These are phyloP conservation scores for Fragaria nilgerrensis DNA, from an alignment of 306 rosid species.

Conservation along the genomic window DNA sequence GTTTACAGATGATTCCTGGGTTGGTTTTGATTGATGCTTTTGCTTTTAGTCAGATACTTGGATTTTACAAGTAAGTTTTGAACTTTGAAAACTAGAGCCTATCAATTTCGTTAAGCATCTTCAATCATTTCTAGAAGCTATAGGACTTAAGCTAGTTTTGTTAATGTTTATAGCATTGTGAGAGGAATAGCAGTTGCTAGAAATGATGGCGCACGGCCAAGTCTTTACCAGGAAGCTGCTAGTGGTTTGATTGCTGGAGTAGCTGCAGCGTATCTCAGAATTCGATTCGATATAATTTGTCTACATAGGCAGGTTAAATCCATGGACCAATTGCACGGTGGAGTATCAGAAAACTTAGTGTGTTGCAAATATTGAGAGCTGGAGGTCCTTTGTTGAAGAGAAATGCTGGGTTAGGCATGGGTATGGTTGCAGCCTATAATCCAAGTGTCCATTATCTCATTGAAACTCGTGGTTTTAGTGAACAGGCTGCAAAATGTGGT, in stretches of 20 bases:
- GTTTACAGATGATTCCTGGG: not conserved
- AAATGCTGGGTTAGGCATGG: not conserved
- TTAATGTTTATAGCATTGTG: not conserved
- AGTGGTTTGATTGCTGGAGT: conserved; percentile 10
- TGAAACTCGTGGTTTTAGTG: not conserved
- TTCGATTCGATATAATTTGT: not conserved
- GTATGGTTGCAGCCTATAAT: conserved; percentile 8
- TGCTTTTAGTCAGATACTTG: not conserved
- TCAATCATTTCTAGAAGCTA: too few species aligned
- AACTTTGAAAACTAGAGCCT: not conserved
- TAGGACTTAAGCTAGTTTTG: too few species aligned
- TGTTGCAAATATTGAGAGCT: not conserved
- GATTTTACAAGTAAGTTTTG: not conserved
- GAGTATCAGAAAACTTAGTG: too few species aligned
- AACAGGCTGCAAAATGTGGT: not conserved
- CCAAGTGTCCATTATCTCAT: not conserved
- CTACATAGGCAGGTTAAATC: not conserved
- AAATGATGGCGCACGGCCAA: not conserved
- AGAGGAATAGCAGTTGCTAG: not conserved
- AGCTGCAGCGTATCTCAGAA: not conserved
- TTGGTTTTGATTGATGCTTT: not conserved
- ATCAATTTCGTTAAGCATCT: not conserved
- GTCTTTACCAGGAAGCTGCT: conserved; percentile 9
- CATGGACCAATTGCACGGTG: not conserved
- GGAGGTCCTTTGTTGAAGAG: not conserved